Evolutionary conservation across 306 rosid genomes (phyloP).

Genomic region (Inga oerstediana): DNA sequence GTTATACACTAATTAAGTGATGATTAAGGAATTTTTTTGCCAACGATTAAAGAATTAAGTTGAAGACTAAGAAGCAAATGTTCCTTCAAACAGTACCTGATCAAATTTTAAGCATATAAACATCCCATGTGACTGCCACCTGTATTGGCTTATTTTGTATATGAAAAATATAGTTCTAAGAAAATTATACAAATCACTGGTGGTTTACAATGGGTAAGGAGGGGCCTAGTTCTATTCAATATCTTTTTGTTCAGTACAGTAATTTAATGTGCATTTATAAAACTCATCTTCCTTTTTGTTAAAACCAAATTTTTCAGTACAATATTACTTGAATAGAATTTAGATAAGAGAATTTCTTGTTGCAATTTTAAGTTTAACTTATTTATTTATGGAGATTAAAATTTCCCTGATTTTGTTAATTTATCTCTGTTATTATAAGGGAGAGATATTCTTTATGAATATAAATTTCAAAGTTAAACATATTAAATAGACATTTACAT

Average conservation of each 20-base stretch:
- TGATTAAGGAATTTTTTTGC: not conserved
- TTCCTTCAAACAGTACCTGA: constrained; percentile 40
- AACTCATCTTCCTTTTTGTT: not conserved
- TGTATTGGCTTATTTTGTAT: constrained; percentile 27
- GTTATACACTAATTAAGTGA: constrained; percentile 8
- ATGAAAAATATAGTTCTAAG: not conserved
- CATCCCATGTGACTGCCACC: constrained; percentile 81
- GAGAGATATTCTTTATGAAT: too few species aligned
- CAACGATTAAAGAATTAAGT: constrained; percentile 9
- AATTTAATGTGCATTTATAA: constrained; percentile 17
- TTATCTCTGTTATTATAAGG: too few species aligned
- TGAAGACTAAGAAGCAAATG: constrained; percentile 24
- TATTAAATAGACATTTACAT: too few species aligned
- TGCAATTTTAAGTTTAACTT: too few species aligned
- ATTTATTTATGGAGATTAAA: too few species aligned
- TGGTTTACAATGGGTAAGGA: constrained; percentile 31
- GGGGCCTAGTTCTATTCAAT: constrained; percentile 36
- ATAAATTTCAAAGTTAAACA: too few species aligned
- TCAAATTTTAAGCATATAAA: constrained; percentile 46
- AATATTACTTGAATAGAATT: not conserved
- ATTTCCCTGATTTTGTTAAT: too few species aligned
- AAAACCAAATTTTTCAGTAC: not conserved
- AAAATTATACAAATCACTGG: constrained; percentile 33
- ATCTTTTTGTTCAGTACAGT: not conserved
- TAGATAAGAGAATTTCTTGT: not conserved